phyloP scores from a whole-genome alignment of 1,284 basidiomycete species.

The Anthracocystis panici-leucophaei region DNA sequence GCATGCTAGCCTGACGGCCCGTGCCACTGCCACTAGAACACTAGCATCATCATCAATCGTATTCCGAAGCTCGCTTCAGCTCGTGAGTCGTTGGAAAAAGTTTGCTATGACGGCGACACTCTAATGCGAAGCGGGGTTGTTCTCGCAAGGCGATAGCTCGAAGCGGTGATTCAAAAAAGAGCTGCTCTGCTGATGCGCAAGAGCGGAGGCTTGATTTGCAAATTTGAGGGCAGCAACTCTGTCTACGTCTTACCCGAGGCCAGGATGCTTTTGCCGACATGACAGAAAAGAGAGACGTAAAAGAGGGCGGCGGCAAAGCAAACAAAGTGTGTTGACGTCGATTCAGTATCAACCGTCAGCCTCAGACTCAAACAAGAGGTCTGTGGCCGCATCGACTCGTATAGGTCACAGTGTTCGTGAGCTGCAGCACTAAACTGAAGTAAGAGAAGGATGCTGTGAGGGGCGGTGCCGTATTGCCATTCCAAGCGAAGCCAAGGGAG shows the following conservation, averaged over 20 bases:
- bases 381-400: too few relatives aligned
- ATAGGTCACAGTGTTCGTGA: too few relatives aligned
- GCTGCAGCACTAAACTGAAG: neutral
- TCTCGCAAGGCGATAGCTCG: neutral
- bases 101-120: neutral
- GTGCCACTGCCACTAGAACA: too few relatives aligned
- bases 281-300: neutral
- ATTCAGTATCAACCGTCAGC: neutral
- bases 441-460: neutral
- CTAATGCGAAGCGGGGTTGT: slow-evolving; percentile 5
- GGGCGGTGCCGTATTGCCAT: neutral
- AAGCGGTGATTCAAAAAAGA: slow-evolving; percentile 4
- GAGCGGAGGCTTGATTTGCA: neutral
- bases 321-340: neutral
- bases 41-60: too few relatives aligned
- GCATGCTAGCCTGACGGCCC: too few relatives aligned
- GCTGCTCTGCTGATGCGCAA: neutral
- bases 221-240: neutral
- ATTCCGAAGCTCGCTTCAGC: too few relatives aligned
- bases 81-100: too few relatives aligned
- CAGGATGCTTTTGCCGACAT: neutral
- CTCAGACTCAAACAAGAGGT: neutral
- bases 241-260: neutral
- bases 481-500: neutral
- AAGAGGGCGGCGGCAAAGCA: neutral